phyloP scores from a whole-genome alignment of 169 alveolate species.

The Babesia divergens region DNA sequence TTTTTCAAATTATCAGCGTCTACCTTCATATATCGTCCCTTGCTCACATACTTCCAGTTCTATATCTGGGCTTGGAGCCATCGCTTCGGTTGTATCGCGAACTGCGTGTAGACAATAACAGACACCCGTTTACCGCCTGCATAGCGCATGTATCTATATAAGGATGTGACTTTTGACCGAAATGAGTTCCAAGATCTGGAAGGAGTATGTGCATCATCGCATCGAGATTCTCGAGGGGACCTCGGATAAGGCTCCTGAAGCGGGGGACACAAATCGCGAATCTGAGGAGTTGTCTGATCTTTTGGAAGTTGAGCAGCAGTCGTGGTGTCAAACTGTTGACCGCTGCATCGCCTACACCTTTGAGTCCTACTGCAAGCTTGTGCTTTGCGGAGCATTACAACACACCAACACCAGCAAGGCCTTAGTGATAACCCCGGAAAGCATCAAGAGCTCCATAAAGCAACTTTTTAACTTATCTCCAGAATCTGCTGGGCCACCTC shows the following conservation, averaged over 20 bases:
- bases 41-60: no score
- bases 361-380: slow-evolving; percentile 57
- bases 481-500: background rate
- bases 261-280: background rate
- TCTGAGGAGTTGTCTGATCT: background rate
- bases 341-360: slow-evolving; percentile 60
- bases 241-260: background rate
- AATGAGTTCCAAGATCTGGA: slow-evolving; percentile 55
- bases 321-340: slow-evolving; percentile 58
- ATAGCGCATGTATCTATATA: no score
- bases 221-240: slow-evolving; percentile 29
- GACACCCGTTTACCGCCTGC: no score
- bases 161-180: no score
- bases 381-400: slow-evolving; percentile 29
- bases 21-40: no score
- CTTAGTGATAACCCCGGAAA: background rate
- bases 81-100: no score
- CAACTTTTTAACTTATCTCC: slow-evolving; percentile 1
- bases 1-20: no score
- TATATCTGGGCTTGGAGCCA: no score
- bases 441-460: slow-evolving; percentile 1
- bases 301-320: slow-evolving; percentile 4
- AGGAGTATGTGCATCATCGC: slow-evolving; percentile 27
- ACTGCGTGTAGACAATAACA: no score
- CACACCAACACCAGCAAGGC: slow-evolving; percentile 13